A percentile compares a stretch with the other conserved stretches of the same genome.
Conservation (phyloP, 1,139 yeast genomes). For the Geotrichum macrosporum region DNA sequence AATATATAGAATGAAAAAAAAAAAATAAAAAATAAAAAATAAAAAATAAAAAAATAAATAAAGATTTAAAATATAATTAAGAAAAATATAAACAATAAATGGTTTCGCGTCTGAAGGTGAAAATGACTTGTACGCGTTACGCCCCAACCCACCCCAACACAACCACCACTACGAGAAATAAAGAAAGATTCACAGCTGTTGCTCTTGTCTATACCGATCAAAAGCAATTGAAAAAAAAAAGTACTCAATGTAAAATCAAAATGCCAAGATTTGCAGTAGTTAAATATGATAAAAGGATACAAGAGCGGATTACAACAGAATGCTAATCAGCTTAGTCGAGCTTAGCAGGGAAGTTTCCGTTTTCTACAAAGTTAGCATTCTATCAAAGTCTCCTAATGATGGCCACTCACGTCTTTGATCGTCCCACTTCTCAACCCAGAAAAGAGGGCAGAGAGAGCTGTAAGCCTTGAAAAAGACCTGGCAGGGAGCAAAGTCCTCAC, state of each 20-base stretch:
- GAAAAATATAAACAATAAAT: no score
- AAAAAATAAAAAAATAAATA: no score
- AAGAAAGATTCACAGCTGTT: no score
- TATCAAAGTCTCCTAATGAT: no score
- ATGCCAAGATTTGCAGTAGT: not conserved
- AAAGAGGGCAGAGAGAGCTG: slow-evolving; percentile 85
- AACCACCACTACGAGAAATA: no score
- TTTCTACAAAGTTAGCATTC: slow-evolving; percentile 32
- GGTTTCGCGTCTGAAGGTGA: no score
- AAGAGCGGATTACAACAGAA: slow-evolving; percentile 8
- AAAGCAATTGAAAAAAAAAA: not conserved
- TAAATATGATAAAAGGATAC: not conserved
- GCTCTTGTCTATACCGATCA: no score
- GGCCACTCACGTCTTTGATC: slow-evolving; percentile 63
- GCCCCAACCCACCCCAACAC: no score
- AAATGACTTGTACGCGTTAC: no score
- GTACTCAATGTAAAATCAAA: not conserved
- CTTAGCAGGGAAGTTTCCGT: slow-evolving; percentile 67
- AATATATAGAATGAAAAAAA: slow-evolving; percentile 15
- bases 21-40: no score
- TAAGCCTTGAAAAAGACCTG: slow-evolving; percentile 88
- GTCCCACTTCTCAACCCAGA: slow-evolving; percentile 95
- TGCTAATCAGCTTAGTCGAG: slow-evolving; percentile 35
- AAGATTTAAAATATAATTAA: no score
- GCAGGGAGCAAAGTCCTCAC: slow-evolving; percentile 98